Evolutionary conservation across 306 rosid genomes (phyloP), one percentile per base, ranked within the genome.

Genomic region (Biancaea sappan): DNA sequence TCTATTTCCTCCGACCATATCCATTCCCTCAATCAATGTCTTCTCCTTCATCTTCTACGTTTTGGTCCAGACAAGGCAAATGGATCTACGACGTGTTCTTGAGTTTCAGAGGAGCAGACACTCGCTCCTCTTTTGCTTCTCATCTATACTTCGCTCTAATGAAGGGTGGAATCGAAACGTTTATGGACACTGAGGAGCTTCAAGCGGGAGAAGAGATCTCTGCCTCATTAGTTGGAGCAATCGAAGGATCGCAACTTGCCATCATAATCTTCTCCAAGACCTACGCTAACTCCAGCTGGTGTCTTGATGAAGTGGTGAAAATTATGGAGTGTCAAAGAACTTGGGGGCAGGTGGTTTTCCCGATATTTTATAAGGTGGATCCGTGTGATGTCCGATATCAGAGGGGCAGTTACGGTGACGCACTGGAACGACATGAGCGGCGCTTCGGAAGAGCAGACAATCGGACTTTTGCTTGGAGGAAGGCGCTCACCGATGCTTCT

Each of bases 31-130:
- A 2, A 41, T 2, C 16, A 4, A 41, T 35, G 40, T 7, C 40
- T 41, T 41, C 16, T 13, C 13, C 16, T 13, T 11, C 47, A 11
- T 12, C 47, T 41, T 41, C 47, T 41, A 41, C 4, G 11, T 10
- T 16, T 13, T 41, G 3, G 4, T 41, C 47, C 3, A 41, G 16
- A 11, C 3, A 11, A 41, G 4, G 0, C 1, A 1, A 28, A n/a
- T 66, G 52, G 46, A 37, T 46, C 0, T 43, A 79, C 64, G 69
- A 72, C 18, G 83, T 66, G 26, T 79, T 72, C 70, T 24, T 79
- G 10, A 79, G 41, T 9, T 79, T 65, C 62, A 32, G 83, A 56
- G 83, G 78, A 6, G 22, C 12, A n/a, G 74, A 72, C 56, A 26
- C 47, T 5, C 74, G 74, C 4, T 0, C 0, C 3, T 7, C 10